These are phyloP conservation scores for Caloboletus inedulis DNA, from an alignment of 1,284 basidiomycete genomes.

Conservation along the genomic window DNA sequence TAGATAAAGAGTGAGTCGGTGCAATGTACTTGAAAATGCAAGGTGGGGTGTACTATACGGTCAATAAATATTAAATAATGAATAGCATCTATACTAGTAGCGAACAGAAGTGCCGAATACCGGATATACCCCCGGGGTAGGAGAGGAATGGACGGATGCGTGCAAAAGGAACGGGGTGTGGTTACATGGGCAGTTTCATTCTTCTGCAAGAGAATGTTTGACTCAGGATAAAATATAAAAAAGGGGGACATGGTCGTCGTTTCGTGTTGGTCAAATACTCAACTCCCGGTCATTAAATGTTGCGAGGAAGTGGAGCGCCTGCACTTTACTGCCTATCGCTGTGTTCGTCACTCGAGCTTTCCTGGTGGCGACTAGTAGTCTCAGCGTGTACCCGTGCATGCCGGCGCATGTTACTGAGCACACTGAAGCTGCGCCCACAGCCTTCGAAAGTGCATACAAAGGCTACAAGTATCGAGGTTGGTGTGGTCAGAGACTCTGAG, in stretches of 20 bases:
- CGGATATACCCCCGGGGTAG: conserved; percentile 13
- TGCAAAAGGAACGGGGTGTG: conserved; percentile 4
- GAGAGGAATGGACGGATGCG: background rate
- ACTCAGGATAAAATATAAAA: background rate
- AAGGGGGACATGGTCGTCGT: background rate
- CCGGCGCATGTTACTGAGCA: conserved; percentile 83
- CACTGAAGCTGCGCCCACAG: conserved; percentile 79
- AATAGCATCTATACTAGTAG: background rate
- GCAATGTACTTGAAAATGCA: too few relatives aligned
- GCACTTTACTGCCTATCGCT: conserved; percentile 36
- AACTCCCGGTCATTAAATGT: conserved; percentile 7
- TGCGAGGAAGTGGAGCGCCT: conserved; percentile 7
- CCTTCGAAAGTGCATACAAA: conserved; percentile 71
- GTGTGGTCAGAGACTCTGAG: conserved; percentile 8
- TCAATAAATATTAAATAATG: conserved; percentile 21
- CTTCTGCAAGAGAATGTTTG: background rate
- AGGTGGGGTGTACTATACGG: conserved; percentile 9
- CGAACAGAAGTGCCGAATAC: conserved; percentile 1
- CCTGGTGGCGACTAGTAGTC: conserved; percentile 35
- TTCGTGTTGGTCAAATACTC: conserved; percentile 3
- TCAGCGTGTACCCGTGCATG: conserved; percentile 72
- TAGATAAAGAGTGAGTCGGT: conserved; percentile 5
- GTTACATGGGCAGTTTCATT: conserved; percentile 13
- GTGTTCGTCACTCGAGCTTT: conserved; percentile 45
- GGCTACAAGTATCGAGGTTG: conserved; percentile 42